These are phyloP conservation scores for Claviceps purpurea DNA, from an alignment of 2,329 filamentous ascomycete species.

Conservation along the genomic window DNA sequence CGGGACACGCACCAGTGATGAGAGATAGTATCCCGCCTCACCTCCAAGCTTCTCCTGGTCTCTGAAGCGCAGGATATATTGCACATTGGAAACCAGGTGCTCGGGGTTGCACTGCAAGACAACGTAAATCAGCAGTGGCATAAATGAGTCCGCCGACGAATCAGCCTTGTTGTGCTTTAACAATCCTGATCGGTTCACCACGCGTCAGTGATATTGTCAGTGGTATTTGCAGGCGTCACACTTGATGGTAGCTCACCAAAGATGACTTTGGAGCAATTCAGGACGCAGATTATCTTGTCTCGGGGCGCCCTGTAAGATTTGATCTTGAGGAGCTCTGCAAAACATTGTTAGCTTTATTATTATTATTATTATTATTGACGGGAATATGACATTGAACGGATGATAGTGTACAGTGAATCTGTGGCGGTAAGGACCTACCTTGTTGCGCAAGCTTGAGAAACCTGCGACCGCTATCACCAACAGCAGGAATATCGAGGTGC, in stretches of 20 bases:
- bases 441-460: conserved; percentile 85
- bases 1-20: conserved; percentile 51
- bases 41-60: conserved; percentile 95
- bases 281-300: conserved; percentile 95
- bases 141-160: conserved; percentile 91
- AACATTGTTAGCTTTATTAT: not conserved
- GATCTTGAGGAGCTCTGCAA: conserved; percentile 77
- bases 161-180: conserved; percentile 86
- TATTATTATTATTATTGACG: not conserved
- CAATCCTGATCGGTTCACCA: conserved; percentile 47
- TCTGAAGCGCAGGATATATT: conserved; percentile 92
- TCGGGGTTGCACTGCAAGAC: conserved; percentile 90
- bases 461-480: conserved; percentile 73
- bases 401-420: not conserved
- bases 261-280: conserved; percentile 99
- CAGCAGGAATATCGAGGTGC: conserved; percentile 79
- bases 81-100: conserved; percentile 90
- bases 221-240: no score
- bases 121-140: conserved; percentile 89
- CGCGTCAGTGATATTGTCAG: not conserved
- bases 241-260: conserved; percentile 49
- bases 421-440: conserved; percentile 31
- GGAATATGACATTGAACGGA: not conserved
- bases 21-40: conserved; percentile 97
- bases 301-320: conserved; percentile 92